A percentile compares a stretch with the other conserved stretches of the same genome.
These are phyloP conservation scores for Fusarium liriodendri DNA, from an alignment of 2,329 filamentous ascomycete genomes.

Conservation along the genomic window DNA sequence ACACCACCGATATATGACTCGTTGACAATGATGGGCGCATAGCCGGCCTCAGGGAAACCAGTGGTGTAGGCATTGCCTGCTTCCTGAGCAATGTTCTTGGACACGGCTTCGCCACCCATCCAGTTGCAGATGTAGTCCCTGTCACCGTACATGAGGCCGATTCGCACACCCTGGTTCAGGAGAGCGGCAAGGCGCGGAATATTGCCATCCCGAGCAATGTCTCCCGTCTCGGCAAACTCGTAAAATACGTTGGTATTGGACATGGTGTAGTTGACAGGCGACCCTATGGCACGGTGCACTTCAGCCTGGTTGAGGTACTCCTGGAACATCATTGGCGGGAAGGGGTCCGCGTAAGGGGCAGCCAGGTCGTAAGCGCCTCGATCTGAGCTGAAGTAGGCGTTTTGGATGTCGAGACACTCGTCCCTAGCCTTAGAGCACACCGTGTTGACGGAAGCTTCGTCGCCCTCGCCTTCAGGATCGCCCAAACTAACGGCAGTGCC, in stretches of 20 bases:
- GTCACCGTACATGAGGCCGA: constrained; percentile 78
- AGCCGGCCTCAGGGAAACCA: constrained; percentile 74
- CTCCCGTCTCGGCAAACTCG: constrained; percentile 64
- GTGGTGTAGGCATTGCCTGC: constrained; percentile 59
- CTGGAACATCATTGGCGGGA: constrained; percentile 70
- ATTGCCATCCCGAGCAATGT: constrained; percentile 73
- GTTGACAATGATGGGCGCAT: constrained; percentile 78
- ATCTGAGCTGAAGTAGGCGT: constrained; percentile 65
- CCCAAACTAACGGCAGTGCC: constrained; percentile 51
- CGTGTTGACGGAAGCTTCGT: constrained; percentile 51
- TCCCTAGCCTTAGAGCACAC: constrained; percentile 64
- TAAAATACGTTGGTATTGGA: constrained; percentile 58
- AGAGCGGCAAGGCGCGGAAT: constrained; percentile 69
- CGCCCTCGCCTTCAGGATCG: constrained; percentile 57
- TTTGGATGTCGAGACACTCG: constrained; percentile 62
- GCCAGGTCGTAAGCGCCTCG: constrained; percentile 72
- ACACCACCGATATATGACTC: constrained; percentile 75
- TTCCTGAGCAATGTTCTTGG: constrained; percentile 68
- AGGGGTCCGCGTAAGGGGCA: constrained; percentile 66
- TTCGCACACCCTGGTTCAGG: constrained; percentile 70
- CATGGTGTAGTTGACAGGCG: constrained; percentile 69
- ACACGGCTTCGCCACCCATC: constrained; percentile 80
- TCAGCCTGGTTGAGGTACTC: constrained; percentile 72
- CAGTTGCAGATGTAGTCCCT: constrained; percentile 74
- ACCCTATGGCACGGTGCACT: constrained; percentile 70